Evolutionary conservation across 352 stramenopile species (phyloP), one percentile per base, ranked within the genome.

Genomic region (Phytophthora macrochlamydospora): DNA sequence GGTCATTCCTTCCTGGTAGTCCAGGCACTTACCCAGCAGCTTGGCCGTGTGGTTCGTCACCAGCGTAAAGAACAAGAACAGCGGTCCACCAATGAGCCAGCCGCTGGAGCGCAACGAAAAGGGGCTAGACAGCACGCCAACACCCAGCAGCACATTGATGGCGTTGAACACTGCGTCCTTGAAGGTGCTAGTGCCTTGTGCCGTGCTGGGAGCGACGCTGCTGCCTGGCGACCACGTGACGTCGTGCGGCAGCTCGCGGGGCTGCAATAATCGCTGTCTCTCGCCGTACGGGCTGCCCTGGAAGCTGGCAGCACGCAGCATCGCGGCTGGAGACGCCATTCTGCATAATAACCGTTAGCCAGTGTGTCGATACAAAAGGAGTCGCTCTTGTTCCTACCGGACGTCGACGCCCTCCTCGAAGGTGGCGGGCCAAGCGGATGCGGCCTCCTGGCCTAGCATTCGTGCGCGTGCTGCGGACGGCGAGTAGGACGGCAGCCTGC

Each of bases 21-120:
- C 74, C 42, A 96, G 73, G 56, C 85, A 94, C 44, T 87, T 83
- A 53, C 89, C 89, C 18, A 96, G 71, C 12, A 96, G 66, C 56
- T 94, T 94, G 63, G 75, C 89, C 18, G 89, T 95, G 72, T 94
- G 80, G 70, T 94, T 96, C 18, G 89, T 94, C 56, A 93, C 78
- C n/a, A 91, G 46, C 48, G 80, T 86, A 53, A 96, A 91, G 71
- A 94, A 93, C 54, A 93, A 65, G 44, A 96, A 92, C 31, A 96
- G 81, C 51, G 79, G 79, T 2, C 75, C 62, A 18, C 87, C 87
- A n/a, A 93, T 71, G 32, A 90, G 59, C 71, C 87, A 82, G 7
- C 89, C 89, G 24, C 82, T 92, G 24, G 80, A 92, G 29, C 87
- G 85, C 72, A 96, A 52, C 12, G 87, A 87, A 61, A 93, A 96